phyloP scores from a whole-genome alignment of 202 grass and related monocot species.

The Setaria viridis region DNA sequence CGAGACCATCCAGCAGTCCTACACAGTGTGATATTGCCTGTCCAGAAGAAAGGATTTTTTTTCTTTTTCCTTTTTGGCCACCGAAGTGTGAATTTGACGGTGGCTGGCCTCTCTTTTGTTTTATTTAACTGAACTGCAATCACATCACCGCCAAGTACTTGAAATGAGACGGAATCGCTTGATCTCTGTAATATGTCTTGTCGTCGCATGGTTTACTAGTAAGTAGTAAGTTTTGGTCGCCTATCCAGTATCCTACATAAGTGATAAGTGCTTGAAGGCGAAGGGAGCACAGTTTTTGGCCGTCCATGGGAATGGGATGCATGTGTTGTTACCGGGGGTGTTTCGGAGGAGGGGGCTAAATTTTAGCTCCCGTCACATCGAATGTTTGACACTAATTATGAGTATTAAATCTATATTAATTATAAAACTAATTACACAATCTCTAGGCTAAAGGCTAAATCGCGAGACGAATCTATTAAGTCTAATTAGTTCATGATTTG shows the following conservation, averaged over 20 bases:
- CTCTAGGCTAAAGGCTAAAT: no score
- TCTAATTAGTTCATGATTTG: no score
- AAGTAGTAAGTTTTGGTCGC: neutral
- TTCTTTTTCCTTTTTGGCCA: neutral
- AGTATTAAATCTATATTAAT: no score
- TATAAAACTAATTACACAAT: no score
- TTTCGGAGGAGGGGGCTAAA: no score
- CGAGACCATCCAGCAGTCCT: slow-evolving; percentile 74
- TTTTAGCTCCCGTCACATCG: no score
- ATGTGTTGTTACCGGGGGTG: no score
- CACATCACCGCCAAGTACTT: neutral
- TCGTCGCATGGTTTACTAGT: neutral
- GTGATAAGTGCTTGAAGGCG: slow-evolving; percentile 10
- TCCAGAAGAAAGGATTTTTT: neutral
- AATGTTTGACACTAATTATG: no score
- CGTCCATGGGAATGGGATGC: neutral
- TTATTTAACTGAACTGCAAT: slow-evolving; percentile 12
- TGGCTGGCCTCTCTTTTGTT: slow-evolving; percentile 32
- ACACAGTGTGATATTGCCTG: slow-evolving; percentile 57
- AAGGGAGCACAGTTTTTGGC: neutral
- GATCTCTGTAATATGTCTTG: slow-evolving; percentile 7
- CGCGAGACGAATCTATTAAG: no score
- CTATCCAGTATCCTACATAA: neutral
- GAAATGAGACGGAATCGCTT: neutral
- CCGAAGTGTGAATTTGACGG: slow-evolving; percentile 34